A percentile compares a stretch with the other conserved stretches of the same genome.
phyloP scores from a whole-genome alignment of 352 stramenopile species.

The Pythium chondricola region DNA sequence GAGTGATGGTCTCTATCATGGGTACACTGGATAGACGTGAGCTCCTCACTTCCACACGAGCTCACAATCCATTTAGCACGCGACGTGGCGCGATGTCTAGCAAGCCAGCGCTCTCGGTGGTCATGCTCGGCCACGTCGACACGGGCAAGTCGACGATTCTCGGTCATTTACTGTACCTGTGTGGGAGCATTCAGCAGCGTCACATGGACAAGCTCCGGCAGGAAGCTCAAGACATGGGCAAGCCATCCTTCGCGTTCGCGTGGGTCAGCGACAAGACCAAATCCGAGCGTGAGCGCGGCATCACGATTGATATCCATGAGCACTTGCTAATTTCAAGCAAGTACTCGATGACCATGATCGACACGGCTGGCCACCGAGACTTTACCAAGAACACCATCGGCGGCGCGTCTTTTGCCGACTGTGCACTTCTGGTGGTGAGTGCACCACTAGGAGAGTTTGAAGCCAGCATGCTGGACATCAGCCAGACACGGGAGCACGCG shows the following conservation, averaged over 20 bases:
- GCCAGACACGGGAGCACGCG: conserved; percentile 94
- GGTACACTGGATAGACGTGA: too few relatives aligned
- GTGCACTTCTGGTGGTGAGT: conserved; percentile 93
- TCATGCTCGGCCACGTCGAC: conserved; percentile 95
- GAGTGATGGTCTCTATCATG: conserved; percentile 1
- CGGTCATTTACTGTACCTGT: conserved; percentile 98
- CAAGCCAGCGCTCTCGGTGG: conserved; percentile 58
- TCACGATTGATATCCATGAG: conserved; percentile 36
- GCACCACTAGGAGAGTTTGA: conserved; percentile 90
- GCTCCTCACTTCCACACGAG: too few relatives aligned
- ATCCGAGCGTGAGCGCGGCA: conserved; percentile 94
- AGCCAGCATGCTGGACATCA: conserved; percentile 87
- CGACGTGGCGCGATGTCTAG: not conserved
- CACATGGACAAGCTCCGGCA: conserved; percentile 98
- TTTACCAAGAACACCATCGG: conserved; percentile 99
- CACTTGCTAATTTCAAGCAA: not conserved
- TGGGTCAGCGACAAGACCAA: conserved; percentile 98
- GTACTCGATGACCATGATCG: conserved; percentile 34
- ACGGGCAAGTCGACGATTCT: conserved; percentile 98
- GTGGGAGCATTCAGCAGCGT: conserved; percentile 94
- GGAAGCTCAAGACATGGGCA: conserved; percentile 93
- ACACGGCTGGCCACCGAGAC: conserved; percentile 96
- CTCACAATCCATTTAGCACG: too few relatives aligned
- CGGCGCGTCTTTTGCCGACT: conserved; percentile 94
- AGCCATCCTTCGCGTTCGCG: conserved; percentile 97